Evolutionary conservation across 139 green algal genomes (phyloP).

Genomic region (Pseudopediastrum boryanum): DNA sequence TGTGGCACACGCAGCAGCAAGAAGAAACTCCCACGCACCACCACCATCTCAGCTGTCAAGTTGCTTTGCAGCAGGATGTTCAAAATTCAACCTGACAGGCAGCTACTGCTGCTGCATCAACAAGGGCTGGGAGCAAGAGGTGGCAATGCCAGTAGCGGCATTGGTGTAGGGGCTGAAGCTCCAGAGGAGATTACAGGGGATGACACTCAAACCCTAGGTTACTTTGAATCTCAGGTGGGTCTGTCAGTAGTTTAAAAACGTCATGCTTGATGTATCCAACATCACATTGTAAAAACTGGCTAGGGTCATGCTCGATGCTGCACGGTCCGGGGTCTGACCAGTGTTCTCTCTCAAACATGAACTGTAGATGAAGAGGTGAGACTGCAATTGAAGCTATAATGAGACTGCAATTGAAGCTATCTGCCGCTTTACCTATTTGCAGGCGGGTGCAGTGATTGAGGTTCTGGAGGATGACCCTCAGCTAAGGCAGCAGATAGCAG

Average conservation of each 20-base stretch:
- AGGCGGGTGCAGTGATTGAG: too few relatives aligned
- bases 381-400: too few relatives aligned
- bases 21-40: constrained; percentile 58
- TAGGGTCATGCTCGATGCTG: too few relatives aligned
- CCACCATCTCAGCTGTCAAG: constrained; percentile 45
- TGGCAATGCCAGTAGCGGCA: background rate
- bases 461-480: too few relatives aligned
- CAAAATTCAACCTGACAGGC: constrained; percentile 44
- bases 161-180: constrained; percentile 16
- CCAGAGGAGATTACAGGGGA: constrained; percentile 32
- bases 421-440: too few relatives aligned
- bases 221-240: constrained; percentile 31
- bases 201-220: constrained; percentile 17
- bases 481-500: too few relatives aligned
- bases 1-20: background rate
- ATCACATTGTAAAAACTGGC: constrained; percentile 6
- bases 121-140: background rate
- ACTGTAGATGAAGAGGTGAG: constrained; percentile 11
- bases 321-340: too few relatives aligned
- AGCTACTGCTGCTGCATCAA: constrained; percentile 42
- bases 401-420: too few relatives aligned
- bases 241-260: constrained; percentile 8
- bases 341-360: too few relatives aligned
- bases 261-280: background rate
- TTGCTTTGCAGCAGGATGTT: constrained; percentile 60